Conservation (phyloP, 1,284 basidiomycete genomes). For the Boletellus deceptivus region DNA sequence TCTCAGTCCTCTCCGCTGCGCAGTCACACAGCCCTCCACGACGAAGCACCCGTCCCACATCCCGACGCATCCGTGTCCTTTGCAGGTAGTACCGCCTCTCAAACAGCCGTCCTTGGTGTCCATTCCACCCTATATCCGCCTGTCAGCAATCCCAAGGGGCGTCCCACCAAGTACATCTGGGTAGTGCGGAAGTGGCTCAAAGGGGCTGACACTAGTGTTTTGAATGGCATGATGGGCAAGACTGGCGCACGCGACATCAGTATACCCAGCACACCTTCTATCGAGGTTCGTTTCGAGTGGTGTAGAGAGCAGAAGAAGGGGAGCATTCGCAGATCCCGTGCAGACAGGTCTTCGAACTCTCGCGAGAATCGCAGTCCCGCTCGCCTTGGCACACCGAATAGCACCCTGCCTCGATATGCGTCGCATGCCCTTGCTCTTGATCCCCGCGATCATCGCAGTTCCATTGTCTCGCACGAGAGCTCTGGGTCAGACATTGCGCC, state of each 20-base stretch:
- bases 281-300: slow-evolving; percentile 79
- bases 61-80: slow-evolving; percentile 17
- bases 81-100: slow-evolving; percentile 32
- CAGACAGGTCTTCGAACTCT: slow-evolving; percentile 18
- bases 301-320: slow-evolving; percentile 43
- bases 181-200: slow-evolving; percentile 80
- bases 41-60: slow-evolving; percentile 12
- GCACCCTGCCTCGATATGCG: slow-evolving; percentile 1
- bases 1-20: slow-evolving; percentile 20
- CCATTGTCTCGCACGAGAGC: slow-evolving; percentile 30
- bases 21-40: slow-evolving; percentile 4
- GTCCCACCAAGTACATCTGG: slow-evolving; percentile 76
- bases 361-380: slow-evolving; percentile 10
- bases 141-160: slow-evolving; percentile 39
- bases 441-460: slow-evolving; percentile 17
- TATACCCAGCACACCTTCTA: slow-evolving; percentile 26
- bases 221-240: slow-evolving; percentile 44
- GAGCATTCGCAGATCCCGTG: slow-evolving; percentile 14
- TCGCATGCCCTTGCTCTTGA: slow-evolving; percentile 12
- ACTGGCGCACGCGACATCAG: slow-evolving; percentile 19
- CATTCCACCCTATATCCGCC: slow-evolving; percentile 52
- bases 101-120: slow-evolving; percentile 63
- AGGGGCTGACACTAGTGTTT: slow-evolving; percentile 40
- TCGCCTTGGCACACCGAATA: slow-evolving; percentile 4
- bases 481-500: slow-evolving; percentile 26